phyloP scores from a whole-genome alignment of 2,329 filamentous ascomycete genomes.

The Furcasterigmium furcatum region DNA sequence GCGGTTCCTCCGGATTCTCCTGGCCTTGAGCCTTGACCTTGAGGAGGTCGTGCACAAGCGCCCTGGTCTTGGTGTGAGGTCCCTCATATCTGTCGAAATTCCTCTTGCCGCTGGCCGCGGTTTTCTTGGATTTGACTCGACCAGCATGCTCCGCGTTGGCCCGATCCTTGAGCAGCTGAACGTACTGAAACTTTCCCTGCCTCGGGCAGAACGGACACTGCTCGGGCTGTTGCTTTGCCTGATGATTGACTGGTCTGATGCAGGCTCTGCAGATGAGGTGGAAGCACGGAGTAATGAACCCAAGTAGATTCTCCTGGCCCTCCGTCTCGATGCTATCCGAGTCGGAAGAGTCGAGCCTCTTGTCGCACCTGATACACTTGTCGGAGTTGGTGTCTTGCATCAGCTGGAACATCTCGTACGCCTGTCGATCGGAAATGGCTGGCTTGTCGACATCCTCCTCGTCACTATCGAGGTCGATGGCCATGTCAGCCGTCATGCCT shows the following conservation, averaged over 20 bases:
- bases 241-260: slow-evolving; percentile 56
- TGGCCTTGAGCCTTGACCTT: slow-evolving; percentile 61
- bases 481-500: slow-evolving; percentile 77
- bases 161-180: slow-evolving; percentile 63
- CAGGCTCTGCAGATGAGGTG: slow-evolving; percentile 81
- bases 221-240: slow-evolving; percentile 43
- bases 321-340: slow-evolving; percentile 56
- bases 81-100: slow-evolving; percentile 68
- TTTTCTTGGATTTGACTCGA: slow-evolving; percentile 31
- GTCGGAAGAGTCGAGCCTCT: slow-evolving; percentile 56
- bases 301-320: slow-evolving; percentile 62
- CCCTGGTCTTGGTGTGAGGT: slow-evolving; percentile 88
- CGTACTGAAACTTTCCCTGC: slow-evolving; percentile 60
- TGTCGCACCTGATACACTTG: slow-evolving; percentile 66
- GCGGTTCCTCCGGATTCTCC: slow-evolving; percentile 60
- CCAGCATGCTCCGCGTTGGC: slow-evolving; percentile 55
- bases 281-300: slow-evolving; percentile 82
- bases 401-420: slow-evolving; percentile 81
- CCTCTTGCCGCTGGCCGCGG: slow-evolving; percentile 17
- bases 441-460: slow-evolving; percentile 52
- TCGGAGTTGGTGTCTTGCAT: slow-evolving; percentile 81
- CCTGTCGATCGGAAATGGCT: slow-evolving; percentile 64
- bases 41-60: slow-evolving; percentile 72
- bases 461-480: slow-evolving; percentile 85
- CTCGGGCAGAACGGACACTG: slow-evolving; percentile 68